These are phyloP conservation scores for Adansonia digitata DNA, from an alignment of 345 rosid species.

Conservation along the genomic window DNA sequence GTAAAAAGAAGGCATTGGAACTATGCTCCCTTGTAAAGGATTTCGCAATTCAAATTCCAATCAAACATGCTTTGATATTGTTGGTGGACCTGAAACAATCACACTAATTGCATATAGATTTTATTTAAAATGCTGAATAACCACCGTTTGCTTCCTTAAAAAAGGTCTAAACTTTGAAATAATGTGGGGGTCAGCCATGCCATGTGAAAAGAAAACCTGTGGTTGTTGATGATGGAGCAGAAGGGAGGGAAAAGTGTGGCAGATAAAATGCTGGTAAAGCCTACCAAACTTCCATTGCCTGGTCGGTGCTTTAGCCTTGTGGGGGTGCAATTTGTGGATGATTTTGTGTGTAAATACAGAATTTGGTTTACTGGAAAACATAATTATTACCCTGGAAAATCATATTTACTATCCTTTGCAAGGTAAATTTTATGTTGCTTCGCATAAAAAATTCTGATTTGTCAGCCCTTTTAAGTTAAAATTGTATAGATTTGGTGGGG, in stretches of 20 bases:
- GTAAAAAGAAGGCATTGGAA: neutral
- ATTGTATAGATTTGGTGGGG: neutral
- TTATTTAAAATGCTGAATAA: neutral
- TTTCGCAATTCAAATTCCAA: slow-evolving; percentile 11
- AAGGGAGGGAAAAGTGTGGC: neutral
- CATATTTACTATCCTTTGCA: neutral
- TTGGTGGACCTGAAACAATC: slow-evolving; percentile 30
- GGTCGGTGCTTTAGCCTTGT: slow-evolving; percentile 19
- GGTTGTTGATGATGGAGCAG: slow-evolving; percentile 7
- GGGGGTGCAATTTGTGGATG: neutral
- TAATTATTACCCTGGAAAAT: slow-evolving; percentile 8
- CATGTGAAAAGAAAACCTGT: slow-evolving; percentile 16
- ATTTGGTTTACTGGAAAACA: slow-evolving; percentile 13
- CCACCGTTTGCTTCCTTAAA: slow-evolving; percentile 38
- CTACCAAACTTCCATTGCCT: slow-evolving; percentile 27
- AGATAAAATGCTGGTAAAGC: slow-evolving; percentile 15
- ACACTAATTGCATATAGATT: slow-evolving; percentile 8
- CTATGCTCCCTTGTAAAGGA: neutral
- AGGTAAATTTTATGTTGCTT: neutral
- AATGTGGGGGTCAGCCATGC: slow-evolving; percentile 12
- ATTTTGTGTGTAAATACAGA: slow-evolving; percentile 13
- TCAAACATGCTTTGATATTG: slow-evolving; percentile 31
- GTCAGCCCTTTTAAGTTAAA: neutral
- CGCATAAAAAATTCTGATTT: neutral
- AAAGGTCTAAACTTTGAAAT: neutral